Evolutionary conservation across 1,284 basidiomycete species (phyloP).

Genomic region (Cystobasidium pallidum): DNA sequence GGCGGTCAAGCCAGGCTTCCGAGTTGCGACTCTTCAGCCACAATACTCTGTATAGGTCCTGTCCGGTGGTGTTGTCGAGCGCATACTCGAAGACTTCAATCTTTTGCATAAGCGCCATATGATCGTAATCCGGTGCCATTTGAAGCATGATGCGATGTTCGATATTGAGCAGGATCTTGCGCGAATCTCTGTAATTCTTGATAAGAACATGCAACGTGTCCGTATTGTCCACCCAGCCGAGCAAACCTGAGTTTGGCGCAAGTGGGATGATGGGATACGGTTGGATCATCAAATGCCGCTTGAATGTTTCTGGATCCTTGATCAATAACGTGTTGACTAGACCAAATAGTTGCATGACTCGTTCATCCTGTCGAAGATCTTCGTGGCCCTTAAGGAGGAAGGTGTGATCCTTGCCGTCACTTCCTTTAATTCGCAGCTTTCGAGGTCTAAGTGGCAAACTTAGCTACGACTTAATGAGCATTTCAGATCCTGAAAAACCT

Average conservation of each 20-base stretch:
- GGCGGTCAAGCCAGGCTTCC: conserved; percentile 95
- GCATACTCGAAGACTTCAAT: conserved; percentile 99
- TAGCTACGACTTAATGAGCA: too few species aligned
- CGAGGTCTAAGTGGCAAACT: conserved; percentile 65
- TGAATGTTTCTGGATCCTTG: conserved; percentile 92
- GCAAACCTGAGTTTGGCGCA: conserved; percentile 91
- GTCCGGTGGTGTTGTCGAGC: conserved; percentile 96
- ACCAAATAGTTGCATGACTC: conserved; percentile 99
- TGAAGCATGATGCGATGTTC: conserved; percentile 98
- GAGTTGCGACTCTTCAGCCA: conserved; percentile 96
- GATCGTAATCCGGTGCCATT: conserved; percentile 94
- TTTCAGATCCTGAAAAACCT: not conserved
- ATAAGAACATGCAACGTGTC: conserved; percentile 99
- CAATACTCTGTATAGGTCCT: conserved; percentile 96
- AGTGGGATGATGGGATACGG: conserved; percentile 91
- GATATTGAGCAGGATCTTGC: conserved; percentile 96
- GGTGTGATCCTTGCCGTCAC: conserved; percentile 91
- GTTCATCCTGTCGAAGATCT: conserved; percentile 96
- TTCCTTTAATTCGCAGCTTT: conserved; percentile 83
- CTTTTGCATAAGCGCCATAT: conserved; percentile 90
- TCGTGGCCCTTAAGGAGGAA: conserved; percentile 97
- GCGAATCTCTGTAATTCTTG: conserved; percentile 89
- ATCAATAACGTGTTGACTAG: conserved; percentile 93
- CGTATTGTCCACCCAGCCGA: conserved; percentile 95
- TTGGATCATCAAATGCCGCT: conserved; percentile 92